Evolutionary conservation across 352 stramenopile genomes (phyloP).

Genomic region (Blastocystis sp.): DNA sequence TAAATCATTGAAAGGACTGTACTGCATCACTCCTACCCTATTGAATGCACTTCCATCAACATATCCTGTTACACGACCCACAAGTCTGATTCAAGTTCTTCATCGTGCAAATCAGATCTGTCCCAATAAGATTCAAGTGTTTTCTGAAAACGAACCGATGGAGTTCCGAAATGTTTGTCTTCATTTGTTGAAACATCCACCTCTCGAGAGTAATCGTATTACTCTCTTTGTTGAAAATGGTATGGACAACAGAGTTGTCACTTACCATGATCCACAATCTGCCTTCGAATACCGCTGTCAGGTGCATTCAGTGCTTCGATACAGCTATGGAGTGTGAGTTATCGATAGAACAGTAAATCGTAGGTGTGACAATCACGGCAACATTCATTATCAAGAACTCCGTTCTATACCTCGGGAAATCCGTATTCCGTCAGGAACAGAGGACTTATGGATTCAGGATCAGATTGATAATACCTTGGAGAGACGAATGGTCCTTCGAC

Average conservation of each 20-base stretch:
- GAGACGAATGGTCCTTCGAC: background rate
- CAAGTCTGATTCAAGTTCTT: background rate
- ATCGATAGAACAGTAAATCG: background rate
- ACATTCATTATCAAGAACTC: background rate
- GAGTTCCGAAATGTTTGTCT: background rate
- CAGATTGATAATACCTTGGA: background rate
- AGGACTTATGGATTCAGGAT: background rate
- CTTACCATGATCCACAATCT: no score
- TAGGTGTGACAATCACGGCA: background rate
- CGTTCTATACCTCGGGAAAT: slow-evolving; percentile 30
- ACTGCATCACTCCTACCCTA: background rate
- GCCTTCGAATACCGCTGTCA: background rate
- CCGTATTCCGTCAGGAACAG: background rate
- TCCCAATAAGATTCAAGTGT: background rate
- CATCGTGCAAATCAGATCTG: background rate
- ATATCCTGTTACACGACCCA: background rate
- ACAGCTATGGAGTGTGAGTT: background rate
- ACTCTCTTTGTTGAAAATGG: no score
- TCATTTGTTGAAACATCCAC: no score
- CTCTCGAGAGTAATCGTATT: no score
- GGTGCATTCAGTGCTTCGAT: background rate
- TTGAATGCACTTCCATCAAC: background rate
- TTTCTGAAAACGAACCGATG: background rate
- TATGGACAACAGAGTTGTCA: no score
- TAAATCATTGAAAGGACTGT: background rate